phyloP scores from a whole-genome alignment of 2,329 filamentous ascomycete genomes.

The Xenoacremonium recifei region DNA sequence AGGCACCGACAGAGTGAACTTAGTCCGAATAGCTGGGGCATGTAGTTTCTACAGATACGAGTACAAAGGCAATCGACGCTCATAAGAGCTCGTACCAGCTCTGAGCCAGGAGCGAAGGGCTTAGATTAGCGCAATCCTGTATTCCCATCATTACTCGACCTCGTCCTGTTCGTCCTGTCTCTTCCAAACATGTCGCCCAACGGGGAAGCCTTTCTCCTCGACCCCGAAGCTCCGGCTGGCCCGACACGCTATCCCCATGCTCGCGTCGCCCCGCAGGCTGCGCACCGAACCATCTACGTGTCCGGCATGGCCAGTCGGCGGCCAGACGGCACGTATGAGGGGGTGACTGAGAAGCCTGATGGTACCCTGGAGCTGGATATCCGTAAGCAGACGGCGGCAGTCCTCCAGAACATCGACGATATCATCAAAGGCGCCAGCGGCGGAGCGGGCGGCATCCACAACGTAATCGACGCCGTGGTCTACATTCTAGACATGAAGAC shows the following conservation, averaged over 20 bases:
- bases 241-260: slow-evolving; percentile 34
- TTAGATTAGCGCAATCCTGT: no score
- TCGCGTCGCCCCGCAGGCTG: slow-evolving; percentile 28
- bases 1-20: no score
- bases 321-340: slow-evolving; percentile 33
- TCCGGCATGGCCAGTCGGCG: slow-evolving; percentile 36
- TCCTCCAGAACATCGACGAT: slow-evolving; percentile 35
- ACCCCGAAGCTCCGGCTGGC: slow-evolving; percentile 7
- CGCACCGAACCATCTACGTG: slow-evolving; percentile 37
- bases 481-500: slow-evolving; percentile 41
- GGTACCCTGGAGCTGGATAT: slow-evolving; percentile 34
- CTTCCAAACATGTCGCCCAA: slow-evolving; percentile 11
- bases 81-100: no score
- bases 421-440: slow-evolving; percentile 36
- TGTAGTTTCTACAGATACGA: no score
- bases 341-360: slow-evolving; percentile 34
- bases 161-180: no score
- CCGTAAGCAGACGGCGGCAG: slow-evolving; percentile 36
- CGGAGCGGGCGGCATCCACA: slow-evolving; percentile 34
- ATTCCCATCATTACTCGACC: no score
- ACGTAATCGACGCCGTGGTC: slow-evolving; percentile 39
- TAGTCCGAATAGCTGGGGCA: no score
- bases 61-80: no score
- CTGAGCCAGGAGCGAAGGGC: no score
- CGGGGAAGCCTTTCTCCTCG: slow-evolving; percentile 8